Evolutionary conservation across 129 eudicot species (phyloP), one percentile per base, ranked within the genome.

Genomic region (Helichrysum umbraculigerum): DNA sequence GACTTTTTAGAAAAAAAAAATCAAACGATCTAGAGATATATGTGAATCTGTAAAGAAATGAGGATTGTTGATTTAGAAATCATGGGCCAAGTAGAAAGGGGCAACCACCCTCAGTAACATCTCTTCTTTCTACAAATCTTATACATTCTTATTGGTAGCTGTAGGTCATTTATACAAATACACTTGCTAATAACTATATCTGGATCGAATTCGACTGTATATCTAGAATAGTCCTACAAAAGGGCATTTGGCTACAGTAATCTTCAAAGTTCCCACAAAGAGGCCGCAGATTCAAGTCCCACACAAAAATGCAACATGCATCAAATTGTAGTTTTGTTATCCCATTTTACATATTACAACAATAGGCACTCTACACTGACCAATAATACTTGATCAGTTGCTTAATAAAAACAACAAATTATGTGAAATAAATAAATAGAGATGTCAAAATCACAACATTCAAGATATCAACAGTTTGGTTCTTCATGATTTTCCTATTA

Each of bases 111-210:
- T 25, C 66, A 7, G 32, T 7, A 8, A 21, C 66, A 66, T n/a
- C 70, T 11, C 50, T 66, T 66, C 68, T 30, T 14, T 64, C 42
- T 64, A 64, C 69, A 32, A 64, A 22, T 22, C 69, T 32, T 39
- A 29, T 64, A 30, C 69, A 17, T 57, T 57, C 3, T 5, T n/a
- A 56, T n/a, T 7, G 8, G 62, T 7, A n/a, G n/a, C n/a, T n/a
- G n/a, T n/a, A n/a, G n/a, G 22, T 10, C 30, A 60, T 16, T 54
- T 22, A 54, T n/a, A 16, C 60, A 54, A 17, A 54, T 54, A 60
- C 62, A 57, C 14, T 57, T 57, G 28, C 33, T 10, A n/a, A 25
- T 7, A 20, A 60, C 33, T 8, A 20, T 22, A 69, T 51, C 21
- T 19, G 25, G 10, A 54, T n/a, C 9, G 2, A 19, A 54, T 54